Base-by-base conservation (phyloP, 805 yeast species). In the Starmerella ratchasimensis region DNA sequence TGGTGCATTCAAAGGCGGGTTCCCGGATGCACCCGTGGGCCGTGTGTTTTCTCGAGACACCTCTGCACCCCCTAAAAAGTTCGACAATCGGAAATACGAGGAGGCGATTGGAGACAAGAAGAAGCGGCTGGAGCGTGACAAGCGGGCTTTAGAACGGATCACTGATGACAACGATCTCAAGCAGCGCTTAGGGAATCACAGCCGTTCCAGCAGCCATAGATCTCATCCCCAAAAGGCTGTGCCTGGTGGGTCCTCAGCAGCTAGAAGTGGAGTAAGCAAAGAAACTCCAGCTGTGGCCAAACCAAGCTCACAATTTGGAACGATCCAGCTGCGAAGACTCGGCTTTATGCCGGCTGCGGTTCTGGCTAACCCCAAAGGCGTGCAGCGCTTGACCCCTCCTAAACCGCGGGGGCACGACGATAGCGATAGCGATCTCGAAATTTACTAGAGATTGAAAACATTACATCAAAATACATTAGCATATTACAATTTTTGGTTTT, bases 41-140 rank as follows among this genome's bases (percentile, higher is more conserved):
- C 42, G 42, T 4, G 39, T 46, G 11, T 36, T 43, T 40, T 37
- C 37, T 31, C 19, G 23, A 11, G n/a, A 7, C 7, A 7, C 15
- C 7, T 9, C 22, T 19, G 11, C 28, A 3, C 36, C 36, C 21
- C 27, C 31, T 9, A 9, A 33, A 11, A 55, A 1, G 54, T 59
- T 18, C 65, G 71, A 4, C 67, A 69, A 20, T 57, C 58, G 33
- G 74, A 74, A 3, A 45, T 71, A 65, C 47, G 65, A 69, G 47
- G 68, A 30, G 21, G 27, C 37, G 2, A 18, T 35, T 52, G 66
- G n/a, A 58, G 58, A 16, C 45, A 35, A 50, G 62, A 50, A 49
- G 57, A 50, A 49, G 56, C 34, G 38, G 45, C 37, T 34, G 19
- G 60, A 57, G 42, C 34, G 39, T 16, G 43, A 45, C 10, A 47